Percentiles rank a stretch among this genome's conserved stretches.
These are phyloP conservation scores for Saccharomycopsis javanensis DNA, from an alignment of 805 yeast species.

Conservation along the genomic window DNA sequence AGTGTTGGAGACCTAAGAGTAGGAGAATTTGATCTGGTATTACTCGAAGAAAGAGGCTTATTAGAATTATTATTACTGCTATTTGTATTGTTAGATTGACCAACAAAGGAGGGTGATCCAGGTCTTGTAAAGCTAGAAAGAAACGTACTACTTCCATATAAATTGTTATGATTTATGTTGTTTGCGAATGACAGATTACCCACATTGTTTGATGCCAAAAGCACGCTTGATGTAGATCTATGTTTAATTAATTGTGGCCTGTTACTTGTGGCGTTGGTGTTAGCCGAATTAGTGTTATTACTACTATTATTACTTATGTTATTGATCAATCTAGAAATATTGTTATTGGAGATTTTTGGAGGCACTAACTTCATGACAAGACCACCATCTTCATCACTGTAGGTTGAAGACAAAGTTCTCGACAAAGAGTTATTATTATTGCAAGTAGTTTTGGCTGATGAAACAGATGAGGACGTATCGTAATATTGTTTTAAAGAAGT, in stretches of 20 bases:
- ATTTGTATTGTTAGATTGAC: not conserved
- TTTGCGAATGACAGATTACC: not conserved
- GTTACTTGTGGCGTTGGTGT: not conserved
- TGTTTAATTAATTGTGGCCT: not conserved
- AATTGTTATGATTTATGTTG: not conserved
- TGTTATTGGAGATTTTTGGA: constrained; percentile 6
- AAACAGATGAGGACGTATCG: not conserved
- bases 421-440: not conserved
- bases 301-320: not conserved
- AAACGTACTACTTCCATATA: not conserved
- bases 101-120: constrained; percentile 5
- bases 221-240: not conserved
- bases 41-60: not conserved
- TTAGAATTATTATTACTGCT: not conserved
- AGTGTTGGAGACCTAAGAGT: constrained; percentile 9
- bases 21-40: constrained; percentile 9
- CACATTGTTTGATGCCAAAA: not conserved
- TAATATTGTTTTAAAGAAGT: constrained; percentile 11
- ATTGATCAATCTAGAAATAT: constrained; percentile 2
- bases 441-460: not conserved
- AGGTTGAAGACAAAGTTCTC: not conserved
- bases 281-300: not conserved
- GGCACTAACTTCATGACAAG: constrained; percentile 7
- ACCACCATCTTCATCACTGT: constrained; percentile 13
- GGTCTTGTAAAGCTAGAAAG: constrained; percentile 7